phyloP scores from a whole-genome alignment of 192 early-diverging fungal species.

The Rhizophlyctis rosea region DNA sequence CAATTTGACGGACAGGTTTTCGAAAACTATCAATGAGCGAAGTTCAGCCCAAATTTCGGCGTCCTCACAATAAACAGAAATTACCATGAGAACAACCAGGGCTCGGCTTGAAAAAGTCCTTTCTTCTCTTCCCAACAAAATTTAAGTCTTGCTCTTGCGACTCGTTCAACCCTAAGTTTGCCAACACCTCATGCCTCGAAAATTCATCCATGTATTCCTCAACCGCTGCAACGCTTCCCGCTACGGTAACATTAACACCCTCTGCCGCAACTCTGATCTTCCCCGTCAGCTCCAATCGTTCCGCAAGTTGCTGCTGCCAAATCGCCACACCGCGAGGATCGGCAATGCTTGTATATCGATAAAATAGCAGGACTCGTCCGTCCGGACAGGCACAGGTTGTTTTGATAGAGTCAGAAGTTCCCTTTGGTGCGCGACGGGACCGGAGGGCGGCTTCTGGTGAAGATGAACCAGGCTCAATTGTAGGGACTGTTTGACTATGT shows the following conservation, averaged over 20 bases:
- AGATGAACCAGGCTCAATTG: too few species aligned
- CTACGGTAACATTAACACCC: constrained; percentile 66
- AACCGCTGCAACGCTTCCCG: constrained; percentile 43
- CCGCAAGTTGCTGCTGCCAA: constrained; percentile 2
- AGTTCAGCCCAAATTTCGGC: not conserved
- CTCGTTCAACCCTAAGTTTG: constrained; percentile 9
- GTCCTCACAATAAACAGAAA: constrained; percentile 1
- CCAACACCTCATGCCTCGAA: constrained; percentile 15
- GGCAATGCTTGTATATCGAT: constrained; percentile 13
- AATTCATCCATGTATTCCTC: constrained; percentile 47
- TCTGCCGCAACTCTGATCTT: constrained; percentile 48
- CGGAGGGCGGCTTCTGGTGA: not conserved
- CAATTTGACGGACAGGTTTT: constrained; percentile 50
- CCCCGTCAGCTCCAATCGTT: constrained; percentile 16
- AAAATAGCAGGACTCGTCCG: constrained; percentile 33
- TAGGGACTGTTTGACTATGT: too few species aligned
- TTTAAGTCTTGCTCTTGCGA: too few species aligned
- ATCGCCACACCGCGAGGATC: constrained; percentile 2
- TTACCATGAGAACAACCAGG: constrained; percentile 53
- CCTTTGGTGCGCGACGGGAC: constrained; percentile 25
- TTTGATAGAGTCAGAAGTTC: constrained; percentile 23
- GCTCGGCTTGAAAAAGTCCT: constrained; percentile 63
- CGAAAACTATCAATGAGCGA: constrained; percentile 42
- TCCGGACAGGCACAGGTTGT: constrained; percentile 19
- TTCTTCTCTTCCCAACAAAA: constrained; percentile 15